Evolutionary conservation across 306 rosid genomes (phyloP).

Genomic region (Luffa acutangula): DNA sequence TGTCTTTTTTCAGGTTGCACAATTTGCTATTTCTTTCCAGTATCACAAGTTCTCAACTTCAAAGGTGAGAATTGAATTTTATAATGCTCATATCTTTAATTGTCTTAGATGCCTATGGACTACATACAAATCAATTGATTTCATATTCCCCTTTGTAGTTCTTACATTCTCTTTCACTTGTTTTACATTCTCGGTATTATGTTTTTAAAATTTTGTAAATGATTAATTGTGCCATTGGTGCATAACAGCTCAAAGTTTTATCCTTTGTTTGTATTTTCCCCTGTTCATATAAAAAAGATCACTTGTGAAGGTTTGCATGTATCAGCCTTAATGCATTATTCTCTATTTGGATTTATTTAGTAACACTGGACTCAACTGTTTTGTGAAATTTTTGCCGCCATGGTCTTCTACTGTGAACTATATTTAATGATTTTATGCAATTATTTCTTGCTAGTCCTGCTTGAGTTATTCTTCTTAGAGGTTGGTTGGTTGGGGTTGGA

Average conservation of each 20-base stretch:
- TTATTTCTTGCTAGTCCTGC: not conserved
- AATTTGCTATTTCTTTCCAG: conserved; percentile 80
- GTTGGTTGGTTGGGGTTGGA: not conserved
- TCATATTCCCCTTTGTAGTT: not conserved
- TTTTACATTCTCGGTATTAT: not conserved
- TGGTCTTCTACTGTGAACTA: not conserved
- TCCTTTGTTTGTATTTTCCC: not conserved
- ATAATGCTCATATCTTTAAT: conserved; percentile 10
- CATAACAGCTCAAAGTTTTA: not conserved
- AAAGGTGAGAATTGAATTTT: conserved; percentile 51
- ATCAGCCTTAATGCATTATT: not conserved
- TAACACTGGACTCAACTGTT: not conserved
- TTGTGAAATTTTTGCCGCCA: not conserved
- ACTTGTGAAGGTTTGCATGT: not conserved
- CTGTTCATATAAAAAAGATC: not conserved
- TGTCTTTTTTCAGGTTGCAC: conserved; percentile 81
- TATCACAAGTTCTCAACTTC: conserved; percentile 52
- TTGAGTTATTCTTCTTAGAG: not conserved
- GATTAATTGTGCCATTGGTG: not conserved
- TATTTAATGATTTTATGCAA: not conserved
- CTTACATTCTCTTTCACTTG: not conserved
- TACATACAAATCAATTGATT: not conserved
- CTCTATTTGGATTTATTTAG: not conserved
- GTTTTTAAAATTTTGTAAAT: not conserved
- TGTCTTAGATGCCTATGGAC: not conserved